Conservation (phyloP, 2,329 filamentous ascomycete species). For the Stachybotrys echinatus region DNA sequence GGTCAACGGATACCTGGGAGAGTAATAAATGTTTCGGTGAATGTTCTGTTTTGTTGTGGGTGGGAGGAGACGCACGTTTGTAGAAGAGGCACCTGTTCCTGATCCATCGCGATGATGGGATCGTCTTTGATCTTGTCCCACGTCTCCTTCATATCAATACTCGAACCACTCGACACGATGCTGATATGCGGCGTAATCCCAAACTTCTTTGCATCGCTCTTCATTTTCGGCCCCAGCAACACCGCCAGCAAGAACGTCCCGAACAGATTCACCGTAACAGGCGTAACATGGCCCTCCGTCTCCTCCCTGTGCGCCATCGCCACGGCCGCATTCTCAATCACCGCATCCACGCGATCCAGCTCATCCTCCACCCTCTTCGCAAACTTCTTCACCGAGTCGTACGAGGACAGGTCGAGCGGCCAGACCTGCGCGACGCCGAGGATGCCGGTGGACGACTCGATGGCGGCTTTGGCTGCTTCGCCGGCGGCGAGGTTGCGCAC, state of each 20-base stretch:
- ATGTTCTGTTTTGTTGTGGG: not conserved
- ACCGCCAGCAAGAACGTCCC: conserved; percentile 38
- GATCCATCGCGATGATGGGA: not conserved
- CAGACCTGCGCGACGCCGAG: conserved; percentile 31
- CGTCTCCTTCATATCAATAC: conserved; percentile 4
- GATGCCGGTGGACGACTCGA: conserved; percentile 18
- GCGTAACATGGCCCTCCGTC: conserved; percentile 34
- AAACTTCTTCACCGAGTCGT: conserved; percentile 29
- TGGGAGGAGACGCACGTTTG: no score
- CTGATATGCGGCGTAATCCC: conserved; percentile 28
- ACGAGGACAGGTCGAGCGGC: conserved; percentile 34
- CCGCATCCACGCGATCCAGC: conserved; percentile 34
- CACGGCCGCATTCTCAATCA: conserved; percentile 34
- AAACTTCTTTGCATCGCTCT: conserved; percentile 24
- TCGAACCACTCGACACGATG: conserved; percentile 20
- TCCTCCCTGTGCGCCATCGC: conserved; percentile 7
- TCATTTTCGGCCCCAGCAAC: conserved; percentile 35
- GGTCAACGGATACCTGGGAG: conserved; percentile 15
- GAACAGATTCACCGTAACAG: conserved; percentile 42
- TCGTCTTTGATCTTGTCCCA: conserved; percentile 8
- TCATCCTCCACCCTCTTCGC: conserved; percentile 12
- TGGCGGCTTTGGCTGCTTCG: conserved; percentile 29
- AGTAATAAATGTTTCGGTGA: not conserved
- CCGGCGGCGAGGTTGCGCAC: conserved; percentile 31
- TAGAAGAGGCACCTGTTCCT: not conserved